Base-by-base conservation (phyloP, 495 filamentous ascomycete species). In the Aspergillus indologenus region DNA sequence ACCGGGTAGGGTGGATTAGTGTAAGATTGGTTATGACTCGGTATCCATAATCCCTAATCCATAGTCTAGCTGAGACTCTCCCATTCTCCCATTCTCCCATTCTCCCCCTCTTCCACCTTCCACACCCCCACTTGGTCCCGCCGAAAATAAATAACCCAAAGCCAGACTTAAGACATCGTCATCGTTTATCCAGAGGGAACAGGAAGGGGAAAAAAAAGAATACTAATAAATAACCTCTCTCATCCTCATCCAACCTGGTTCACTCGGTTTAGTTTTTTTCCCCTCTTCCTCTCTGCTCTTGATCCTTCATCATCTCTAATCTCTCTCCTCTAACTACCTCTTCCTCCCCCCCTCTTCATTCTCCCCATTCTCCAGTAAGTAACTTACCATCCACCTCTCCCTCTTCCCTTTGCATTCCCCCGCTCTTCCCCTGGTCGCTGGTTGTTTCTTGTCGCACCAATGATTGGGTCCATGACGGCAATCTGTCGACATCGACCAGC, bases 401-500 rank as follows among this genome's bases (percentile, higher is more conserved):
- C 22, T n/a, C 46, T 24, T 17, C 46, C 18, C 15, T 21, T 20
- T n/a, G 21, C 19, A 18, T 24, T 49, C 46, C 12, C 47, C 12
- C 47, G 19, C 19, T 14, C 22, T 22, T 29, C 20, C 22, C 19
- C 3, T n/a, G 22, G 21, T 50, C 21, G 47, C 22, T 40, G 5
- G 34, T 26, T 26, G 21, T 50, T 29, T 26, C 5, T 26, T 11
- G 22, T 26, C 7, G 9, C 22, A 26, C 45, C 53, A 50, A 59
- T 59, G 20, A 34, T 43, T 43, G 22, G 21, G 18, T 47, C 43
- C 50, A 54, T 73, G 69, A 73, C 69, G 72, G 66, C 67, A 73
- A 53, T 61, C 66, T 73, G 67, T 70, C 67, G 65, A 64, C 68
- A 69, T 70, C 61, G 46, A 29, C 26, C 26, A 29, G 26, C 12